phyloP scores from a whole-genome alignment of 805 yeast genomes.

The Starmerella powellii region DNA sequence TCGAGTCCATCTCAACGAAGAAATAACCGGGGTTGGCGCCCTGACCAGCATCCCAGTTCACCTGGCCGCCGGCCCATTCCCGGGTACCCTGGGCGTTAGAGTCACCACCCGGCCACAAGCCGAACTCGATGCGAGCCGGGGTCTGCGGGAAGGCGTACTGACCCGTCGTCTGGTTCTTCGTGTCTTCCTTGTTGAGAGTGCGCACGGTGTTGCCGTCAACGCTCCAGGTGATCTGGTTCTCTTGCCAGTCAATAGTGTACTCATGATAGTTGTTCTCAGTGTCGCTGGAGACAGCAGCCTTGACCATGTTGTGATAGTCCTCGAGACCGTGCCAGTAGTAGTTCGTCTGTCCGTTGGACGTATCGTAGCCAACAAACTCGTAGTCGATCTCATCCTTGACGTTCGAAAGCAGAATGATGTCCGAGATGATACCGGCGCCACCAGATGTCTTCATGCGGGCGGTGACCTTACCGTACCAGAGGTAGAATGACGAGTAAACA shows the following conservation, averaged over 20 bases:
- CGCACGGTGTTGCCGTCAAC: constrained; percentile 60
- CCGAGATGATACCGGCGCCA: constrained; percentile 68
- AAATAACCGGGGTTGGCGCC: constrained; percentile 68
- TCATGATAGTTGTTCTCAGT: constrained; percentile 62
- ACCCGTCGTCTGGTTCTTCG: constrained; percentile 46
- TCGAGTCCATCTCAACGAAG: constrained; percentile 50
- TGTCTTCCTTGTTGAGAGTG: constrained; percentile 44
- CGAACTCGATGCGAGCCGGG: constrained; percentile 71
- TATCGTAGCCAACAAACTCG: constrained; percentile 71
- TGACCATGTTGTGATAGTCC: constrained; percentile 50
- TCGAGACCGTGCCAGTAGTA: constrained; percentile 65
- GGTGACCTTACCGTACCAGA: constrained; percentile 80
- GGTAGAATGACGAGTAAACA: constrained; percentile 59
- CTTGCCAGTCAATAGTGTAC: constrained; percentile 72
- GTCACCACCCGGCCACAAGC: constrained; percentile 46
- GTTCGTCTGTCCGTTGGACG: constrained; percentile 60
- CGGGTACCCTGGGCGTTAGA: constrained; percentile 46
- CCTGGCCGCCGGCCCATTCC: constrained; percentile 76
- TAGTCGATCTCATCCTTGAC: constrained; percentile 84
- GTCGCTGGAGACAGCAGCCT: constrained; percentile 33
- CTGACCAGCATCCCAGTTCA: constrained; percentile 73
- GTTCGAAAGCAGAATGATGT: constrained; percentile 68
- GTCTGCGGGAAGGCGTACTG: constrained; percentile 76
- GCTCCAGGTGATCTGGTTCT: constrained; percentile 57
- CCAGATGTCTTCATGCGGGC: constrained; percentile 63